These are phyloP conservation scores for Endoconidiophora polonica DNA, from an alignment of 2,329 filamentous ascomycete species.

Conservation along the genomic window DNA sequence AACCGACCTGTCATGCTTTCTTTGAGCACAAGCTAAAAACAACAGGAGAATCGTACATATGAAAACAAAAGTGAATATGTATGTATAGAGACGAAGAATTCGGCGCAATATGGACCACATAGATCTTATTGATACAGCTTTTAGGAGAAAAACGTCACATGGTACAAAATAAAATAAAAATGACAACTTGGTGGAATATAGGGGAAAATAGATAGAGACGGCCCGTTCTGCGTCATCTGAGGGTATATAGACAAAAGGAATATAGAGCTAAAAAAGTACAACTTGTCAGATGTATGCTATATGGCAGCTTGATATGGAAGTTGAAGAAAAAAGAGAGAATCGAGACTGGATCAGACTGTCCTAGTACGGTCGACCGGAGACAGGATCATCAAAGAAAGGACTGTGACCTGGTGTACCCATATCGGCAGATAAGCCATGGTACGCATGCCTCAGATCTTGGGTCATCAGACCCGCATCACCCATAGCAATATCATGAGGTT, in stretches of 20 bases:
- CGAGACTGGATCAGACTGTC: not conserved
- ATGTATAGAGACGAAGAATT: too few species aligned
- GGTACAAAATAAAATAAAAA: not conserved
- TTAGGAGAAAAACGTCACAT: too few species aligned
- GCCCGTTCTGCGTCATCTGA: not conserved
- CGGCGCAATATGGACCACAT: too few species aligned
- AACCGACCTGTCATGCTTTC: too few species aligned
- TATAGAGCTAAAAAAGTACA: not conserved
- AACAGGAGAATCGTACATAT: too few species aligned
- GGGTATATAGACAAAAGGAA: constrained; percentile 1
- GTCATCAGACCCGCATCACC: constrained; percentile 20
- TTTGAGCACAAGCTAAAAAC: too few species aligned
- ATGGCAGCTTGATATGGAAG: too few species aligned
- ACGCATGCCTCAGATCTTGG: constrained; percentile 15
- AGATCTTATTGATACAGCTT: too few species aligned
- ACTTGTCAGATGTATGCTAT: not conserved
- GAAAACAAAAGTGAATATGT: too few species aligned
- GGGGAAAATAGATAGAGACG: not conserved
- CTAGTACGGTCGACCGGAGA: not conserved
- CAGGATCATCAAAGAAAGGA: constrained; percentile 2
- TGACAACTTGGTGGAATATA: not conserved
- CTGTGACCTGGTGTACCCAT: constrained; percentile 1
- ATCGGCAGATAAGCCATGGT: constrained; percentile 16
- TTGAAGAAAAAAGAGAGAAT: not conserved
- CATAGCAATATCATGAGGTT: constrained; percentile 22